Evolutionary conservation across 176 grass and related monocot genomes (phyloP).

Genomic region (bread wheat (Triticum aestivum)): IWGSC_CS_RefSeq_v2.1 NC_057796.1:293335957-293336456

Average conservation of each 20-base stretch:
- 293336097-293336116: too few species aligned
- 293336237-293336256: background rate
- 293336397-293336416: background rate
- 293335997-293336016: background rate
- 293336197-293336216: too few species aligned
- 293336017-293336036: background rate
- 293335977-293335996: background rate
- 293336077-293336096: too few species aligned
- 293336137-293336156: too few species aligned
- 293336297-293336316: background rate
- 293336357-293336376: background rate
- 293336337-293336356: background rate
- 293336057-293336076: background rate
- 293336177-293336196: too few species aligned
- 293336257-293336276: background rate
- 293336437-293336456: background rate
- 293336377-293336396: background rate
- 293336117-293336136: too few species aligned
- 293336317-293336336: slow-evolving; percentile 7
- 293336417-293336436: background rate
- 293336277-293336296: background rate
- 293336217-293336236: background rate
- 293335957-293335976: background rate
- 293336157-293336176: too few species aligned
- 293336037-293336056: background rate